phyloP scores from a whole-genome alignment of 1,139 yeast species.

The Hanseniaspora sp. region DNA sequence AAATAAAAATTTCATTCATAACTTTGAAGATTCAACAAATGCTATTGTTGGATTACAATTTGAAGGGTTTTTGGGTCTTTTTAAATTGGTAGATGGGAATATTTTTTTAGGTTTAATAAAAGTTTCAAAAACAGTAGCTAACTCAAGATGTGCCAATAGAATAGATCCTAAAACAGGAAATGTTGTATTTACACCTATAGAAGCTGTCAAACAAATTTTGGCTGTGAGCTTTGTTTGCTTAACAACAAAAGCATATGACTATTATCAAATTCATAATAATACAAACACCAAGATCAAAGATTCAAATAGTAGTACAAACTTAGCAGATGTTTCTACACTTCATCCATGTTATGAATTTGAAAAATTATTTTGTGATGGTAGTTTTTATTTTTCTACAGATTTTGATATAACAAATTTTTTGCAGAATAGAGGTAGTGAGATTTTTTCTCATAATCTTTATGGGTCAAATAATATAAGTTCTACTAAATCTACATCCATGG shows the following conservation, averaged over 20 bases:
- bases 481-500: conserved; percentile 28
- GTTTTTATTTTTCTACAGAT: conserved; percentile 53
- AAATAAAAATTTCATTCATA: neutral
- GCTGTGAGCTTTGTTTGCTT: conserved; percentile 56
- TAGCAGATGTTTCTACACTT: neutral
- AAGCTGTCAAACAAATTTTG: conserved; percentile 41
- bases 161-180: conserved; percentile 13
- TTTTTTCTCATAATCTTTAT: conserved; percentile 5
- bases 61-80: conserved; percentile 51
- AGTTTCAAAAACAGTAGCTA: conserved; percentile 46
- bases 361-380: conserved; percentile 48
- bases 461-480: neutral
- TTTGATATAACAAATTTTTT: conserved; percentile 54
- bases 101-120: conserved; percentile 51
- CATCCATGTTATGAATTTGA: conserved; percentile 52
- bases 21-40: conserved; percentile 21
- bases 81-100: conserved; percentile 40
- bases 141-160: conserved; percentile 35
- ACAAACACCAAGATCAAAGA: conserved; percentile 28
- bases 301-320: neutral
- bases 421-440: conserved; percentile 41
- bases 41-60: conserved; percentile 30
- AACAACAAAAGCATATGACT: conserved; percentile 46
- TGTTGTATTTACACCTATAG: conserved; percentile 31
- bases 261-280: conserved; percentile 25